Evolutionary conservation across 768 basidiomycete genomes (phyloP), one percentile per base, ranked within the genome.

Genomic region (Mycena crocata): DNA sequence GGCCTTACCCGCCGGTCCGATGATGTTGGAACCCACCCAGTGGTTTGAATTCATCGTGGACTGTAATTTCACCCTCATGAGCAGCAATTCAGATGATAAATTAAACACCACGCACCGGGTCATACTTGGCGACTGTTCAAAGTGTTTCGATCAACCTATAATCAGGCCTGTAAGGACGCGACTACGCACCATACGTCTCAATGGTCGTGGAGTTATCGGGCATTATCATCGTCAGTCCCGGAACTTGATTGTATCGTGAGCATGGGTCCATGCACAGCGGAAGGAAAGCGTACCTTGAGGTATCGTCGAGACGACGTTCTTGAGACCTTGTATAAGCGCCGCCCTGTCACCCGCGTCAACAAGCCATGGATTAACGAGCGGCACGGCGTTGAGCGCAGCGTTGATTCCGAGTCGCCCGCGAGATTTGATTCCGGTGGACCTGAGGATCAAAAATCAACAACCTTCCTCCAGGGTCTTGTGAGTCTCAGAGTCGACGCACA

Each of bases 371-470:
- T 80, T 75, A 40, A 76, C 74, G 49, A 83, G 66, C 3, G 78
- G 75, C 52, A 68, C 34, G 2, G 69, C 80, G 62, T 71, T 75
- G 24, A 83, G 69, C 5, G 71, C 75, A 0, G 77, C 75, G 57
- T 78, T 74, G 64, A 84, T 76, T 23, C 83, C 83, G 51, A 84
- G 74, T 40, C 82, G 78, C 9, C 82, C 83, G 15, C 82, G 79
- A 15, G 83, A 84, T 12, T 78, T 78, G 62, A 83, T 77, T 34
- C 82, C 82, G 5, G 70, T 57, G 3, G 83, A 83, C 32, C 79
- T 79, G 15, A 40, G 58, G 2, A 62, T 34, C 14, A 26, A 46
- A 15, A 40, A 45, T 37, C 37, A 28, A 50, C n/a, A n/a, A n/a
- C n/a, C n/a, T n/a, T n/a, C n/a, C n/a, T 58, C 14, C 26, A n/a